Conservation (phyloP, 148 eudicot genomes). For the Rhododendron kiyosumense region DNA sequence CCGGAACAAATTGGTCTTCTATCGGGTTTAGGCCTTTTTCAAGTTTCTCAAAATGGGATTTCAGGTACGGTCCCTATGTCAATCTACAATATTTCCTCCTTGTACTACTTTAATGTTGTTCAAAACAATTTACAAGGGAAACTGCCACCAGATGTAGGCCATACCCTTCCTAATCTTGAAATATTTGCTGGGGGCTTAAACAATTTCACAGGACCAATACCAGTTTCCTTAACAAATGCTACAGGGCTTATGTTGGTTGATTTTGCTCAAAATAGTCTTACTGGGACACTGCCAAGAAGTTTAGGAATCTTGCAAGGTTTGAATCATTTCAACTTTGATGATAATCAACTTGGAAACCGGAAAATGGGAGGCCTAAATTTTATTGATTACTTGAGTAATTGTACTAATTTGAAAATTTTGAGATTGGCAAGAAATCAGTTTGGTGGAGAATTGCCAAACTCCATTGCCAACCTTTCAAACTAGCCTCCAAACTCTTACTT, state of each 20-base stretch:
- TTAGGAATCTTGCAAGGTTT: slow-evolving; percentile 7
- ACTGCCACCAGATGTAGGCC: slow-evolving; percentile 11
- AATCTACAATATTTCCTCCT: slow-evolving; percentile 20
- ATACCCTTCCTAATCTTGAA: slow-evolving; percentile 18
- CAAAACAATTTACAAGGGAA: slow-evolving; percentile 9
- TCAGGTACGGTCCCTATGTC: slow-evolving; percentile 16
- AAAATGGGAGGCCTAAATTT: slow-evolving; percentile 9
- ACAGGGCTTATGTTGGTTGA: slow-evolving; percentile 10
- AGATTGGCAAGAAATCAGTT: slow-evolving; percentile 7
- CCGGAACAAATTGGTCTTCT: slow-evolving; percentile 14
- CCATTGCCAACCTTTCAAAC: not conserved
- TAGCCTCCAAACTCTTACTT: not conserved
- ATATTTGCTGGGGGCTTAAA: slow-evolving; percentile 7
- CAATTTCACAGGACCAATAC: slow-evolving; percentile 24
- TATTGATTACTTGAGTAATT: slow-evolving; percentile 8
- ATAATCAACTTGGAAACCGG: not conserved
- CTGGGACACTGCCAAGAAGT: slow-evolving; percentile 18
- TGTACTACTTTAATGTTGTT: not conserved
- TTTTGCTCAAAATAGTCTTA: slow-evolving; percentile 13
- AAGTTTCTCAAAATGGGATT: slow-evolving; percentile 5
- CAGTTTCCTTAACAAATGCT: slow-evolving; percentile 23
- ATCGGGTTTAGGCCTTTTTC: not conserved
- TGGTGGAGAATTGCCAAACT: slow-evolving; percentile 13
- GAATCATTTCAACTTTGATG: slow-evolving; percentile 3
- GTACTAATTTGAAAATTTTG: slow-evolving; percentile 7